Evolutionary conservation across 2,329 filamentous ascomycete genomes (phyloP), one percentile per base, ranked within the genome.

Genomic region (Cladophialophora chaetospira): DNA sequence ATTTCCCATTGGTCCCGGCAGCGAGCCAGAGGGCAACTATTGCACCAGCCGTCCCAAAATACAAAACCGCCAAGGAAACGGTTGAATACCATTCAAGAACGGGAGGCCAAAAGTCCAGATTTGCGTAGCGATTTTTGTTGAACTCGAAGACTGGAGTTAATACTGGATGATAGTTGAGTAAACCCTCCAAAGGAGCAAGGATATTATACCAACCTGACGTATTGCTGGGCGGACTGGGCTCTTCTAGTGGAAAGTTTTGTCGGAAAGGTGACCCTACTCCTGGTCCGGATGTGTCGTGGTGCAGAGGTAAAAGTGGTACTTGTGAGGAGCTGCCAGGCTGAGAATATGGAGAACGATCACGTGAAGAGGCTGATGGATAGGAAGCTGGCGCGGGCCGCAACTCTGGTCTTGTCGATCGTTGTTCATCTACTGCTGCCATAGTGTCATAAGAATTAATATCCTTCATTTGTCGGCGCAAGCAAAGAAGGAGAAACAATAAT

Each of bases 1-100:
- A 53, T 53, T 53, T 28, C 3, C 48, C 48, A 29, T 51, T 51
- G n/a, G 48, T 51, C 10, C 48, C 48, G 11, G 48, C 48, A 5
- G 36, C 36, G 48, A 51, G 36, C 48, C 48, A 51, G 15, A 51
- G 48, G 9, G 48, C 48, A 35, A 42, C 35, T 9, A 51, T 40
- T 21, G 15, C 36, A 10, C 23, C 36, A 25, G 36, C 35, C 2
- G 48, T 51, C 9, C 48, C 48, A 15, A 51, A 25, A 43, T 51
- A 51, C 19, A 51, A 25, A 13, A 29, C 36, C 5, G 48, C 23
- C 36, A 51, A 23, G 36, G 42, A 51, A 5, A 51, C 2, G 5
- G 48, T 51, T 6, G 48, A 43, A 29, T 51, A 51, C 48, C 48
- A 51, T 43, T 51, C 42, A 21, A 51, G 11, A 10, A 51, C 42